Evolutionary conservation across 495 filamentous ascomycete genomes (phyloP), one percentile per base, ranked within the genome.

Genomic region (Endocarpon pusillum): DNA sequence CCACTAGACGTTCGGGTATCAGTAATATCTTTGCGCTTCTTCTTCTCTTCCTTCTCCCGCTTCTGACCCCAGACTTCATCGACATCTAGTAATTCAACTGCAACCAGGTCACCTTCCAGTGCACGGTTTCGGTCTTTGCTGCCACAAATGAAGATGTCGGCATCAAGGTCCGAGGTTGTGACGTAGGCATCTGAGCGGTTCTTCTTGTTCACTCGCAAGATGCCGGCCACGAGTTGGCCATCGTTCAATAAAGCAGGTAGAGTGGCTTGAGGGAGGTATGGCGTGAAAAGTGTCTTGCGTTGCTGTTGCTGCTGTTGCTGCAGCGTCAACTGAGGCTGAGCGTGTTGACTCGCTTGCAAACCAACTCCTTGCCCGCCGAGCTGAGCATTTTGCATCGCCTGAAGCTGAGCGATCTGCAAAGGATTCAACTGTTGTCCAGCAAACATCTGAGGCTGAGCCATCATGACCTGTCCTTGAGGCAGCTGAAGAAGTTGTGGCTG

Each of bases 31-130:
- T 97, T 97, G 52, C 89, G 80, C 63, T 96, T 96, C 74, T 97
- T 97, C 66, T 97, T 97, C 47, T 97, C 89, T 53, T 97, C 89
- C 50, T 97, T 97, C 52, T 97, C 89, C 16, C 82, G 80, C 64
- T 97, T 97, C 59, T 97, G 89, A 11, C 77, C 71, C 89, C 89
- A 97, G 7, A 97, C 89, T 48, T 97, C 89, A 52, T 96, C 89
- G 2, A 97, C 89, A 51, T 97, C 89, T 19, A 97, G 75, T 14
- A 97, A 75, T 52, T 97, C 89, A 34, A 97, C 73, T 20, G 89
- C 89, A 34, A 97, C 89, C 34, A 87, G 68, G 51, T 97, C 89
- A 38, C 89, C 89, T 58, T 96, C 89, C 18, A 97, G 65, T 20
- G 89, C 89, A 47, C 89, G 76, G 51, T 97, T 97, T 22, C 89